Evolutionary conservation across 2,329 filamentous ascomycete genomes (phyloP).

Genomic region (Cladophialophora carrionii): DNA sequence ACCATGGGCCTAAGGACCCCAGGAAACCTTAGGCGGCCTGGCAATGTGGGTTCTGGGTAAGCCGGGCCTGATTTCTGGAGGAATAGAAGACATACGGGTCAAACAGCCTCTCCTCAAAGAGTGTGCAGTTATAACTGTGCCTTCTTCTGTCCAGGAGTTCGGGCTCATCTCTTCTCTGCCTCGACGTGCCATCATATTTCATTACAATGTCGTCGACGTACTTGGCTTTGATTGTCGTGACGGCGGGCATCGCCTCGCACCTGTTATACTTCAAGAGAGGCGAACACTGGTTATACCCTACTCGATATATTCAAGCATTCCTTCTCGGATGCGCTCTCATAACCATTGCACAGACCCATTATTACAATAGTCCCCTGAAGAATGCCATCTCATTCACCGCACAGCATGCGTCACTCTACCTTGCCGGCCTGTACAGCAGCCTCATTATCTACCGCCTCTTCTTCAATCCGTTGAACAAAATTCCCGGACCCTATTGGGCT

Average conservation of each 20-base stretch:
- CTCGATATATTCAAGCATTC: constrained; percentile 28
- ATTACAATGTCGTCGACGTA: constrained; percentile 13
- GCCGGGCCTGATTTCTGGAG: not conserved
- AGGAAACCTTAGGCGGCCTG: not conserved
- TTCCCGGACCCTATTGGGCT: constrained; percentile 42
- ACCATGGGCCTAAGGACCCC: not conserved
- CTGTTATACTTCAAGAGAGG: constrained; percentile 32
- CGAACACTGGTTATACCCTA: constrained; percentile 27
- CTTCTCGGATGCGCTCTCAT: constrained; percentile 14
- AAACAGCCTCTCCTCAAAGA: not conserved
- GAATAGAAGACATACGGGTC: not conserved
- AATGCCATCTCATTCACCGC: constrained; percentile 16
- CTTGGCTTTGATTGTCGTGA: constrained; percentile 8
- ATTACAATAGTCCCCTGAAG: constrained; percentile 15
- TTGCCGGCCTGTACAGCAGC: constrained; percentile 28
- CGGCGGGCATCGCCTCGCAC: constrained; percentile 25
- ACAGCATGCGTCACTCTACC: constrained; percentile 16
- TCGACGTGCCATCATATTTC: not conserved
- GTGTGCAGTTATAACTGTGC: not conserved
- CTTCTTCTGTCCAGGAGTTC: not conserved
- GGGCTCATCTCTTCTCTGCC: not conserved
- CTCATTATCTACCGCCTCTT: constrained; percentile 41
- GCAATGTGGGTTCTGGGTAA: not conserved
- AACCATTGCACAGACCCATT: constrained; percentile 16
- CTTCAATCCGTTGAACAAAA: constrained; percentile 41